Percentiles rank a stretch among this genome's conserved stretches.
These are phyloP conservation scores for Starmerella apicola DNA, from an alignment of 805 yeast genomes.

Conservation along the genomic window DNA sequence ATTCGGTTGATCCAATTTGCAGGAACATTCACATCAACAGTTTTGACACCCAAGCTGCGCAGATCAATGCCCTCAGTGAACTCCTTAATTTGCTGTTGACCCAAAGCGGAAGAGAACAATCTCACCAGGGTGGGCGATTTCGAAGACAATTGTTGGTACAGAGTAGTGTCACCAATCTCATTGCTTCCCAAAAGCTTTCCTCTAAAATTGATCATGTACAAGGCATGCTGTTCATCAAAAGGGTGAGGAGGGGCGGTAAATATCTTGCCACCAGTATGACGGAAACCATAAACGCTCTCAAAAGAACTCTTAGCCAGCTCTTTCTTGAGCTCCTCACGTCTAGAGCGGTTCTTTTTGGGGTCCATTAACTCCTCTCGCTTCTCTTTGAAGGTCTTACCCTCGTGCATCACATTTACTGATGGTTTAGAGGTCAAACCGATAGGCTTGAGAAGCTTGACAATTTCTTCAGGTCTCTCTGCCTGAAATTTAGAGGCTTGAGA, in stretches of 20 bases:
- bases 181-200: conserved; percentile 39
- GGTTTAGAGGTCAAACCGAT: conserved; percentile 36
- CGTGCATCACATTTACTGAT: conserved; percentile 29
- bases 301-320: conserved; percentile 60
- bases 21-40: conserved; percentile 64
- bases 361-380: conserved; percentile 38
- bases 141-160: conserved; percentile 7
- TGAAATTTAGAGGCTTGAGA: conserved; percentile 8
- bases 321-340: conserved; percentile 42
- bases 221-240: conserved; percentile 58
- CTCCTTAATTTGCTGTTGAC: conserved; percentile 51
- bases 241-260: conserved; percentile 72
- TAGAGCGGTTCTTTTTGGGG: conserved; percentile 35
- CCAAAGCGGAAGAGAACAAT: conserved; percentile 54
- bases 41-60: conserved; percentile 39
- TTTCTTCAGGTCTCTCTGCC: conserved; percentile 21
- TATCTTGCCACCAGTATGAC: conserved; percentile 72
- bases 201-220: conserved; percentile 69
- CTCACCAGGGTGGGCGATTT: conserved; percentile 49
- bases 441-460: conserved; percentile 31
- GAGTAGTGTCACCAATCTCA: conserved; percentile 15
- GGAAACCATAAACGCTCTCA: conserved; percentile 49
- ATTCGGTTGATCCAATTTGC: conserved; percentile 60
- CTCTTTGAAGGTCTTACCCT: conserved; percentile 29
- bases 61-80: conserved; percentile 41